These are phyloP conservation scores for Pythium phragmiticola DNA, from an alignment of 352 stramenopile genomes.

Conservation along the genomic window DNA sequence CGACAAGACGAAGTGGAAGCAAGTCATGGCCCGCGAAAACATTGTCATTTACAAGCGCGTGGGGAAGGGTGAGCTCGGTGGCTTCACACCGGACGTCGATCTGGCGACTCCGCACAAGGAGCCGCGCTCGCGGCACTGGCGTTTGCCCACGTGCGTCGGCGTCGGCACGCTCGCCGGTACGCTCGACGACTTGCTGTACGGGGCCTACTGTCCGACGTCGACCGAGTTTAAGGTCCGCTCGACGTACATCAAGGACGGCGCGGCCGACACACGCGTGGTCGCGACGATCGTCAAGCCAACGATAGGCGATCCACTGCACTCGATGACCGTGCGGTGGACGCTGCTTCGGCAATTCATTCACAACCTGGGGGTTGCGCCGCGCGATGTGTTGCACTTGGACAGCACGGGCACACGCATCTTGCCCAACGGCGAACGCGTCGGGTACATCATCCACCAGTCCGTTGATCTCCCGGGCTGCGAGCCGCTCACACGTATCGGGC, in stretches of 20 bases:
- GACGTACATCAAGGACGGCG: constrained; percentile 36
- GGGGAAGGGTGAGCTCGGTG: constrained; percentile 5
- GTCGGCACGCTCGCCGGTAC: constrained; percentile 36
- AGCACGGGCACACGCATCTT: constrained; percentile 6
- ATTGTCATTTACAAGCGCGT: constrained; percentile 35
- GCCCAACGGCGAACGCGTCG: constrained; percentile 14
- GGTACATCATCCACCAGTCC: constrained; percentile 20
- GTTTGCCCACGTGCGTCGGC: constrained; percentile 28
- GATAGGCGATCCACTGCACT: constrained; percentile 16
- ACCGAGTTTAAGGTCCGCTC: constrained; percentile 43
- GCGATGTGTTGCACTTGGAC: constrained; percentile 20
- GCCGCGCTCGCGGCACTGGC: constrained; percentile 32
- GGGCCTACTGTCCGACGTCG: constrained; percentile 39
- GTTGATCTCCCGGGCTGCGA: constrained; percentile 13
- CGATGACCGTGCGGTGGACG: constrained; percentile 28
- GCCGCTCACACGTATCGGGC: constrained; percentile 12
- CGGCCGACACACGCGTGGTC: constrained; percentile 39
- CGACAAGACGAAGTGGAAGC: constrained; percentile 12
- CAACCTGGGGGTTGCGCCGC: constrained; percentile 5
- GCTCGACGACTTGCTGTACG: constrained; percentile 55
- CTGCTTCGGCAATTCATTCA: constrained; percentile 19
- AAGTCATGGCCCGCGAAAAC: constrained; percentile 32
- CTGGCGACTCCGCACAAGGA: constrained; percentile 13
- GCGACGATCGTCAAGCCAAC: constrained; percentile 39
- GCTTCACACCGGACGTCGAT: constrained; percentile 21